A percentile compares a stretch with the other conserved stretches of the same genome.
Evolutionary conservation across 129 eudicot species (phyloP).

Genomic region (Centrapalus pauciflorus): DNA sequence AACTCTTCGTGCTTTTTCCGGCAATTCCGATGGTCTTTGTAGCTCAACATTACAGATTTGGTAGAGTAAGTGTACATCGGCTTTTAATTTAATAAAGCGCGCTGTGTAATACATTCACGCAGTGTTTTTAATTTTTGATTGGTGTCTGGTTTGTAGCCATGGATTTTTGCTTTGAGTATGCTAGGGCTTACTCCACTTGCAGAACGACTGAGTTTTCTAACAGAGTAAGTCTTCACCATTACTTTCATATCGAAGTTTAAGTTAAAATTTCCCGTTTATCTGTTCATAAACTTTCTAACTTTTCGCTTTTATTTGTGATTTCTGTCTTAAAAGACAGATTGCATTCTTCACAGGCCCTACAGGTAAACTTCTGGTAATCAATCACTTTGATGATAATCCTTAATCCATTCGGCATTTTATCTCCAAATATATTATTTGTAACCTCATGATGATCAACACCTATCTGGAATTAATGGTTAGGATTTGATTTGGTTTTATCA

Average conservation of each 20-base stretch:
- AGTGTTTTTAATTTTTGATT: not conserved
- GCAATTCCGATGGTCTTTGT: constrained; percentile 69
- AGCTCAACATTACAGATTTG: constrained; percentile 43
- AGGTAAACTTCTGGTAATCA: constrained; percentile 55
- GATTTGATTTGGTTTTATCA: no score
- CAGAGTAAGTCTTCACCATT: constrained; percentile 59
- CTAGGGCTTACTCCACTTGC: constrained; percentile 84
- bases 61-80: constrained; percentile 43
- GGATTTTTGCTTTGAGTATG: constrained; percentile 85
- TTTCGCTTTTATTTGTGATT: constrained; percentile 1
- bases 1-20: constrained; percentile 58
- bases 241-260: not conserved
- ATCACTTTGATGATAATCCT: not conserved
- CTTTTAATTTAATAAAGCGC: no score
- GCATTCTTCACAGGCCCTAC: constrained; percentile 91
- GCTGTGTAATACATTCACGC: not conserved
- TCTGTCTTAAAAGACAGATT: constrained; percentile 58
- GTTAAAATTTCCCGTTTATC: not conserved
- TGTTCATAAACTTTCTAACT: constrained; percentile 14
- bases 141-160: constrained; percentile 42
- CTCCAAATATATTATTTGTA: not conserved
- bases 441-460: no score
- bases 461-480: no score
- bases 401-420: not conserved
- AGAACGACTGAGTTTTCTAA: constrained; percentile 79